These are phyloP conservation scores for Pyrenochaeta sp. DNA, from an alignment of 2,329 filamentous ascomycete species.

Conservation along the genomic window DNA sequence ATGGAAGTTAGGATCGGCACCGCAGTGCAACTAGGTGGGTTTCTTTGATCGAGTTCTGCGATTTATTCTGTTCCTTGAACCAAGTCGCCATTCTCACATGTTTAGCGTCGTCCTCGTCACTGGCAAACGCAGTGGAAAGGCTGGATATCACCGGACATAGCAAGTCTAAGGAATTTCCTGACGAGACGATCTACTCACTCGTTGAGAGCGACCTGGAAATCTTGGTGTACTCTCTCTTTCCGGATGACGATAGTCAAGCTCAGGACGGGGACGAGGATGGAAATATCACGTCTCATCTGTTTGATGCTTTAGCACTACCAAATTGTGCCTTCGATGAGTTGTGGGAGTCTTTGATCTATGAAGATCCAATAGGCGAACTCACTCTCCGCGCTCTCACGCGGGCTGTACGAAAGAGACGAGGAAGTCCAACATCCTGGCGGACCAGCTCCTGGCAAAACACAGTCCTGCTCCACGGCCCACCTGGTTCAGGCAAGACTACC, in stretches of 20 bases:
- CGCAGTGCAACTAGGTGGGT: conserved; percentile 32
- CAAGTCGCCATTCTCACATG: neutral
- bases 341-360: conserved; percentile 51
- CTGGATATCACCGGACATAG: conserved; percentile 16
- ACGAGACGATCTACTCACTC: conserved; percentile 9
- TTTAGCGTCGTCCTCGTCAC: too few species aligned
- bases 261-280: conserved; percentile 3
- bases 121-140: conserved; percentile 6
- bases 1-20: conserved; percentile 42
- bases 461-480: conserved; percentile 54
- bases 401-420: conserved; percentile 44
- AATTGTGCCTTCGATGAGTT: conserved; percentile 19
- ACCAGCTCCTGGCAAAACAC: conserved; percentile 58
- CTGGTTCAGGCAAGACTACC: conserved; percentile 56
- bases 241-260: conserved; percentile 7
- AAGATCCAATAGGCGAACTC: conserved; percentile 51
- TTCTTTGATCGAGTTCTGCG: neutral
- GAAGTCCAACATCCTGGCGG: conserved; percentile 46
- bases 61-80: neutral
- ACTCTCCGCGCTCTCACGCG: conserved; percentile 53
- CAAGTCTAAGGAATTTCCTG: neutral
- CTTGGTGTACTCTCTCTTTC: conserved; percentile 15
- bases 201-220: conserved; percentile 18
- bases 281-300: neutral
- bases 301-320: conserved; percentile 15